Conservation (phyloP, 495 filamentous ascomycete genomes). For the Penicillium egyptiacum region DNA sequence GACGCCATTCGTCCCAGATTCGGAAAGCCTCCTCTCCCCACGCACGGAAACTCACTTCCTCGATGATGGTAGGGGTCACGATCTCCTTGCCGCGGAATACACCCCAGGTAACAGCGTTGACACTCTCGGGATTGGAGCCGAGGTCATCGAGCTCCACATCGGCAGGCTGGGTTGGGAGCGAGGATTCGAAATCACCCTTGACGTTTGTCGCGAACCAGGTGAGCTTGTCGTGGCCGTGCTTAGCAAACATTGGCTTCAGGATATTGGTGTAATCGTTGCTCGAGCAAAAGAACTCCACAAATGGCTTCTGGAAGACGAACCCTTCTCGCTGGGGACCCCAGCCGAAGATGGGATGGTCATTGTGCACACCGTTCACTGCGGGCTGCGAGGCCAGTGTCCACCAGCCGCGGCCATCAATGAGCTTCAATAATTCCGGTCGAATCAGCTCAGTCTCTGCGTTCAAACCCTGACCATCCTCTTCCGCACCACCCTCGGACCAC, state of each 20-base stretch:
- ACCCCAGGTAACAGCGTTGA: conserved; percentile 97
- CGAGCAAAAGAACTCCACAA: conserved; percentile 93
- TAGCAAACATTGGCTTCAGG: conserved; percentile 61
- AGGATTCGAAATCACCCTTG: conserved; percentile 68
- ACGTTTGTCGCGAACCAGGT: conserved; percentile 84
- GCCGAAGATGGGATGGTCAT: conserved; percentile 77
- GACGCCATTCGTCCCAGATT: conserved; percentile 92
- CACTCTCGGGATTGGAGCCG: conserved; percentile 48
- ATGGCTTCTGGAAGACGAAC: conserved; percentile 97
- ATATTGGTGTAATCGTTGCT: conserved; percentile 60
- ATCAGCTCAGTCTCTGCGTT: conserved; percentile 84
- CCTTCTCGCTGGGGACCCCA: conserved; percentile 87
- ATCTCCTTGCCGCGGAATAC: conserved; percentile 97
- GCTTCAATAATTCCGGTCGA: conserved; percentile 63
- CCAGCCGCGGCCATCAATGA: conserved; percentile 76
- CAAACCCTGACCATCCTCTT: conserved; percentile 41
- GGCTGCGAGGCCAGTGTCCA: conserved; percentile 98
- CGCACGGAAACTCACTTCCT: conserved; percentile 89
- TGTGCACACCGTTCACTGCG: conserved; percentile 80
- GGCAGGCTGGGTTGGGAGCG: conserved; percentile 40
- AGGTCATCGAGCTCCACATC: conserved; percentile 40
- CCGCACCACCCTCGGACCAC: conserved; percentile 87
- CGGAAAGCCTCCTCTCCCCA: conserved; percentile 96
- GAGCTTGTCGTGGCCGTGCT: conserved; percentile 60
- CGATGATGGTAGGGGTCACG: conserved; percentile 95